Evolutionary conservation across 1,284 basidiomycete species (phyloP), one percentile per base, ranked within the genome.

Genomic region (Irpex sp.): DNA sequence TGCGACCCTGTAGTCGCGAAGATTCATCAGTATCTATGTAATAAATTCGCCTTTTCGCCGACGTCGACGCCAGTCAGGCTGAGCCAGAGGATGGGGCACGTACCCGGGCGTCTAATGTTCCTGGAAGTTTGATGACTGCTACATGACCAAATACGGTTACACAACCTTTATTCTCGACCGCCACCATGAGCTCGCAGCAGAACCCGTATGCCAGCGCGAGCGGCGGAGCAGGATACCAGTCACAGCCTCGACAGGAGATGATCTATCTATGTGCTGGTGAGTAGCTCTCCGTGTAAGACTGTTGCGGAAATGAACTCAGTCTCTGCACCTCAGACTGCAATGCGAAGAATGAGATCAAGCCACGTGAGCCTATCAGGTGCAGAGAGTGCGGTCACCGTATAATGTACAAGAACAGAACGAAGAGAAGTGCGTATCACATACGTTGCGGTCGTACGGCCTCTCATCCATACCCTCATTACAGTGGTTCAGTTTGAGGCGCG

Each of bases 341-440:
- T 64, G 91, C 91, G 2, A 92, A 93, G 79, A 98, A 97, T 75
- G 89, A 93, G 72, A 96, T 98, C 76, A 91, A 90, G 76, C 83
- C 93, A n/a, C 82, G 93, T 65, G 97, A 99, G 76, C 94, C 95
- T 55, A 97, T 98, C 71, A 90, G 97, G 63, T 99, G 97, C 79
- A 86, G 93, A 71, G 96, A 98, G 76, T 99, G 97, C 73, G 97
- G 97, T 2, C 97, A 98, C 77, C 89, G 97, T 67, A 96, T 99
- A 76, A 97, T 99, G 94, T 98, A 98, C 82, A 99, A 99, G 81
- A 97, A 97, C 78, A 82, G 97, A 71, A 98, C 96, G 19, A 94
- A 89, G 75, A 84, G 94, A 81, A 97, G 97, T 98, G 74, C 75
- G 93, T 88, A 58, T 40, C 57, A 62, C 47, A 66, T 64, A 31